A percentile compares a stretch with the other conserved stretches of the same genome.
Evolutionary conservation across 2,329 filamentous ascomycete species (phyloP).

Genomic region (Bipolaris gigantea): DNA sequence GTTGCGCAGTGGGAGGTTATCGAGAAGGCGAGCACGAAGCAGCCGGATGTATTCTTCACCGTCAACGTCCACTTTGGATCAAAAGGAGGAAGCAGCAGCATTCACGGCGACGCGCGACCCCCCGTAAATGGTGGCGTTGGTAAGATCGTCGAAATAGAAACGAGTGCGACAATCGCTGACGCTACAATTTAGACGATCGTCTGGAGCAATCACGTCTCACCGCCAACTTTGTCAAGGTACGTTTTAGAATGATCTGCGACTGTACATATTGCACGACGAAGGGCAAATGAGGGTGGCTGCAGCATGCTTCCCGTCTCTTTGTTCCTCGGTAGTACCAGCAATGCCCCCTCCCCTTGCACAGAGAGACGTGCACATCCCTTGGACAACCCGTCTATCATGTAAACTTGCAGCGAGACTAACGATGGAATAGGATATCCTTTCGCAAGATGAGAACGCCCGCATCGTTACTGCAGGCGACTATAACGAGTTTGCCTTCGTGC

Average conservation of each 20-base stretch:
- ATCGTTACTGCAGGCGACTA: conserved; percentile 69
- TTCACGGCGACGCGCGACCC: conserved; percentile 67
- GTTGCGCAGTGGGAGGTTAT: conserved; percentile 66
- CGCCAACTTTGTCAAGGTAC: conserved; percentile 47
- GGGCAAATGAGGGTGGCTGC: conserved; percentile 20
- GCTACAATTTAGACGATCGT: conserved; percentile 49
- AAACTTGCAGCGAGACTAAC: conserved; percentile 27
- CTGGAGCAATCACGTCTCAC: conserved; percentile 61
- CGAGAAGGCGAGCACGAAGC: conserved; percentile 50
- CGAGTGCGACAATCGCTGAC: conserved; percentile 5
- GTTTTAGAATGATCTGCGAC: conserved; percentile 6
- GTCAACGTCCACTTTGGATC: conserved; percentile 70
- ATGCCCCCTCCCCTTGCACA: conserved; percentile 24
- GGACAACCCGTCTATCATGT: neutral
- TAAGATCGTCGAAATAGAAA: conserved; percentile 1
- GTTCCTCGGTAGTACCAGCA: conserved; percentile 12
- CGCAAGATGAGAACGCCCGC: conserved; percentile 57
- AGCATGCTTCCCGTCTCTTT: conserved; percentile 10
- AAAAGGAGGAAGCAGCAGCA: conserved; percentile 66
- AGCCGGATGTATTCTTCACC: conserved; percentile 61
- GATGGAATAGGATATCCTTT: conserved; percentile 52
- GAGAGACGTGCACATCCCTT: conserved; percentile 11
- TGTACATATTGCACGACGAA: conserved; percentile 6
- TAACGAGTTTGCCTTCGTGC: conserved; percentile 69
- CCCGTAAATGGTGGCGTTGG: conserved; percentile 66